Percentiles rank a stretch among this genome's conserved stretches.
Evolutionary conservation across 495 filamentous ascomycete species (phyloP).

Genomic region (Hypoxylon lenormandii): DNA sequence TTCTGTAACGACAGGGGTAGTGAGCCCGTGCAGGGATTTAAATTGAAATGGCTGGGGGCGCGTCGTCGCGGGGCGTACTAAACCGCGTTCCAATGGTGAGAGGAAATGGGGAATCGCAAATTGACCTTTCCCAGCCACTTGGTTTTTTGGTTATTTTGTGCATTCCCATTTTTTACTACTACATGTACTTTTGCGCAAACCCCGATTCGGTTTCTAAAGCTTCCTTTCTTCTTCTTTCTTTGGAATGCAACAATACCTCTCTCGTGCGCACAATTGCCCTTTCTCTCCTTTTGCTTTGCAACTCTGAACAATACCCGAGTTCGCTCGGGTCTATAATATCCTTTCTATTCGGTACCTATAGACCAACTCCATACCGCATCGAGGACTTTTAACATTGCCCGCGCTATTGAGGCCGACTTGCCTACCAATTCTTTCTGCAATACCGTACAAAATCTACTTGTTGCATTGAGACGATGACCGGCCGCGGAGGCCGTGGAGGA

Average conservation of each 20-base stretch:
- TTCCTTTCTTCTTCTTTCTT: conserved; percentile 31
- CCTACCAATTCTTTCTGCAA: background rate
- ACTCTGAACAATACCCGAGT: conserved; percentile 17
- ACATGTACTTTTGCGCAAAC: background rate
- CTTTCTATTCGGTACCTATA: conserved; percentile 3
- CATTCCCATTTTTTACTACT: conserved; percentile 35
- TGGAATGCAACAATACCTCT: conserved; percentile 19
- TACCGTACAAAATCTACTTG: conserved; percentile 6
- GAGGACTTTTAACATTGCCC: background rate
- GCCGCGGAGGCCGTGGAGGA: conserved; percentile 19
- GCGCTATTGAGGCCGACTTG: background rate
- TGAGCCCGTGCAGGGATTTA: conserved; percentile 43
- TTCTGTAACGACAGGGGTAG: background rate
- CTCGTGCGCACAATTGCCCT: conserved; percentile 6
- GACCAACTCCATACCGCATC: background rate
- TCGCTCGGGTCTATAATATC: background rate
- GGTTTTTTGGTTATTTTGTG: conserved; percentile 31
- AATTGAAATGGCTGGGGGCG: conserved; percentile 53
- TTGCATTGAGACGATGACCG: conserved; percentile 30
- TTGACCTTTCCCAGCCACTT: conserved; percentile 48
- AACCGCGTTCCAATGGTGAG: conserved; percentile 25
- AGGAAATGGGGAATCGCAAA: conserved; percentile 11
- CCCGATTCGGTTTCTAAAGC: conserved; percentile 24
- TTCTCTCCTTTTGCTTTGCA: background rate
- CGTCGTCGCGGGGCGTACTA: conserved; percentile 43